phyloP scores from a whole-genome alignment of 83 land plant genomes.

The Diphasiastrum complanatum region DNA sequence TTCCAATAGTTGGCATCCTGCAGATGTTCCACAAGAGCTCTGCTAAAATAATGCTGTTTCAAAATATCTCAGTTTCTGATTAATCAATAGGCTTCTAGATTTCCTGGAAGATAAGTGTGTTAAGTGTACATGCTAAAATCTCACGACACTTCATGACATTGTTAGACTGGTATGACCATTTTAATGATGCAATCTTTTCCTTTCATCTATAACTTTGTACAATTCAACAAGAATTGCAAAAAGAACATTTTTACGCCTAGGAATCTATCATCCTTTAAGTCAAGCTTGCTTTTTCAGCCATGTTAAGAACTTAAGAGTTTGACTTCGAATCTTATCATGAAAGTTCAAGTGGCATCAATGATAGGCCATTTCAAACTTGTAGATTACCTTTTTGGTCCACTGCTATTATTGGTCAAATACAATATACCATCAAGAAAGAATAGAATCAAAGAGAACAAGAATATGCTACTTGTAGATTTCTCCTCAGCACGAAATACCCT shows the following conservation, averaged over 20 bases:
- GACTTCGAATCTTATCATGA: too few species aligned
- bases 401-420: too few species aligned
- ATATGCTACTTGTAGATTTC: too few species aligned
- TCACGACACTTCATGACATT: neutral
- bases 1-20: conserved; percentile 55
- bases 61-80: neutral
- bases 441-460: too few species aligned
- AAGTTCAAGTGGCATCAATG: too few species aligned
- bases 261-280: neutral
- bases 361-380: too few species aligned
- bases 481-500: too few species aligned
- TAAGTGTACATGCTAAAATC: neutral
- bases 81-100: neutral
- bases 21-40: neutral
- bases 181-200: neutral
- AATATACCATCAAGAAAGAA: too few species aligned
- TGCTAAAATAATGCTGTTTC: neutral
- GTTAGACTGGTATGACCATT: neutral
- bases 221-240: neutral
- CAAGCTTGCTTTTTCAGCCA: too few species aligned
- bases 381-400: too few species aligned
- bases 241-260: neutral
- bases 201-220: neutral
- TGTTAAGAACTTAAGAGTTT: too few species aligned
- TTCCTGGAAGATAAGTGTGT: neutral